Percentiles rank a stretch among this genome's conserved stretches.
Evolutionary conservation across 805 yeast species (phyloP).

Genomic region (Yamadazyma akitaensis): DNA sequence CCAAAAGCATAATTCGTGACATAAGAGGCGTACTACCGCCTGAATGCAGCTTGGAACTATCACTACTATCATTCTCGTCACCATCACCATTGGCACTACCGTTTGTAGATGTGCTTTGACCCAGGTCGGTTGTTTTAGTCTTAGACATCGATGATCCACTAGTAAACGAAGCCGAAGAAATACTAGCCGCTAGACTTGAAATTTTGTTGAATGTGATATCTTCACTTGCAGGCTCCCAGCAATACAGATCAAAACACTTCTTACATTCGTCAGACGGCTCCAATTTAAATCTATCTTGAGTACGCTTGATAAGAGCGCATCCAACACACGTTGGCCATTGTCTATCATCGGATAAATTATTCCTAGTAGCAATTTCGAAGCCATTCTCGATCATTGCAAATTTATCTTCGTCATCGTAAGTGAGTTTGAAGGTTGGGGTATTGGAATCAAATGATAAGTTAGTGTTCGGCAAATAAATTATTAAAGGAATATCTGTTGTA

Average conservation of each 20-base stretch:
- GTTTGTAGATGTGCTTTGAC: neutral
- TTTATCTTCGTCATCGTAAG: slow-evolving; percentile 57
- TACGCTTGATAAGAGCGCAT: slow-evolving; percentile 78
- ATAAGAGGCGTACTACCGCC: neutral
- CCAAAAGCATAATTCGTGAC: neutral
- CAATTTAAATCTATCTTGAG: slow-evolving; percentile 62
- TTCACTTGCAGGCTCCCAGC: slow-evolving; percentile 50
- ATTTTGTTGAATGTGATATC: slow-evolving; percentile 1
- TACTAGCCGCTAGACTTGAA: neutral
- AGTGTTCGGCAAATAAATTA: slow-evolving; percentile 72
- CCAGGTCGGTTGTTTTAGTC: neutral
- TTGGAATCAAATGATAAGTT: slow-evolving; percentile 65
- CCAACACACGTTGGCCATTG: slow-evolving; percentile 76
- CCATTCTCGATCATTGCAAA: slow-evolving; percentile 67
- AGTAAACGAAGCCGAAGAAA: neutral
- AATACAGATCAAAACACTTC: slow-evolving; percentile 65
- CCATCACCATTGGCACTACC: neutral
- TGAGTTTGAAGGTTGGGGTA: slow-evolving; percentile 66
- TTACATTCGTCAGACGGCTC: slow-evolving; percentile 67
- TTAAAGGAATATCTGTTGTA: slow-evolving; percentile 49
- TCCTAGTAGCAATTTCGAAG: slow-evolving; percentile 63
- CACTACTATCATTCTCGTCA: neutral
- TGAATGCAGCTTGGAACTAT: neutral
- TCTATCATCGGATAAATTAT: slow-evolving; percentile 61
- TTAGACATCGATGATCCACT: neutral